Base-by-base conservation (phyloP, 2,329 filamentous ascomycete species). In the Penicillium decumbens region DNA sequence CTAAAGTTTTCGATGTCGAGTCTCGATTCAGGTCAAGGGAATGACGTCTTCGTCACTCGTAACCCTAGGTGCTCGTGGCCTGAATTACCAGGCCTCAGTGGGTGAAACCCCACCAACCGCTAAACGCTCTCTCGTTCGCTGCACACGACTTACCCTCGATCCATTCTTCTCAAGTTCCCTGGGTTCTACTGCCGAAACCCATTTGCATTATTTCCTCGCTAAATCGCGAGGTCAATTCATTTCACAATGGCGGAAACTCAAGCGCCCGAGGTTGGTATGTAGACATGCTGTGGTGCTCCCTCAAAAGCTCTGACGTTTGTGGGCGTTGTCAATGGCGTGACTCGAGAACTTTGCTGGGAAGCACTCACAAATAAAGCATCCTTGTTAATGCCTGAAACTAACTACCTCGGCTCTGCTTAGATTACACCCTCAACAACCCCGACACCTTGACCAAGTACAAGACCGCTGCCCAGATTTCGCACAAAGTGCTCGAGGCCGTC, bases 361-460 rank as follows among this genome's bases (percentile, higher is more conserved):
- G 25, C 9, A 33, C 39, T 24, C 24, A 32, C 30, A 15, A 27
- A n/a, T 39, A 44, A 41, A 47, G 12, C 25, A 32, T n/a, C 24
- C 27, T 46, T 29, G 40, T 42, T 30, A 23, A 41, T 41, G 20
- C 42, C 47, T 9, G 30, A 32, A 49, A 45, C 51, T 50, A 44
- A 54, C 51, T 49, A 55, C 55, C 62, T 53, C 57, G 41, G 35
- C 45, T 49, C 29, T 41, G 27, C 53, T 45, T 59, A 95, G 89
- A 95, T 72, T 91, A 95, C 78, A 82, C 88, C 62, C 83, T 96
- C 73, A 88, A 84, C 74, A 93, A 95, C 79, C 89, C 88, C 55
- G 88, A 95, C 72, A 96, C 90, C 65, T 82, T 98, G 65, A 97
- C 93, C 76, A 98, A 97, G 81, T 97, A 97, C 82, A 97, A 95